Conservation (phyloP, 305 asterid species). For the Rubia tinctorum region DNA sequence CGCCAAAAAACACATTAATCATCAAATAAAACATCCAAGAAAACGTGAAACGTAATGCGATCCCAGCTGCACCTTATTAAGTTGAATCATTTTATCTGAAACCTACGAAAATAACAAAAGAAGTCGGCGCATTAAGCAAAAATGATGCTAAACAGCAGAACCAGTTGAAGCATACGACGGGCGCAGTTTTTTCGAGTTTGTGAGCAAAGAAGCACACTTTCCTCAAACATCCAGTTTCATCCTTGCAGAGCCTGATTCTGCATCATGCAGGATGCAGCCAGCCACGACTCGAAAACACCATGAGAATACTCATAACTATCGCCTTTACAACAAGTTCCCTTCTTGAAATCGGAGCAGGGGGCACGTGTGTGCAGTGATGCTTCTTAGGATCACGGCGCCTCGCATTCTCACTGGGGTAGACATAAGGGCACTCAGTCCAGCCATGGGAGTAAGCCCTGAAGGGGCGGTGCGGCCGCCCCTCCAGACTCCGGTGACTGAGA, state of each 20-base stretch:
- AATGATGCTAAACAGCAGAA: constrained; percentile 21
- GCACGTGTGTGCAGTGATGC: constrained; percentile 33
- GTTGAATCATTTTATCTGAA: no score
- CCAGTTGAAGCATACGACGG: constrained; percentile 37
- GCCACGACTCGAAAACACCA: constrained; percentile 42
- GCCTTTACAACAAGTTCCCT: constrained; percentile 33
- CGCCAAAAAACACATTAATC: no score
- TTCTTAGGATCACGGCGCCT: constrained; percentile 40
- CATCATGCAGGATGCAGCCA: constrained; percentile 39
- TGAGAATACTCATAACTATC: constrained; percentile 41
- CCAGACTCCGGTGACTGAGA: not conserved
- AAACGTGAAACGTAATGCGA: no score
- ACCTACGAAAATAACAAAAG: no score
- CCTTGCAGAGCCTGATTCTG: constrained; percentile 43
- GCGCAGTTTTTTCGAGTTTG: constrained; percentile 31
- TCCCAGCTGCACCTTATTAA: no score
- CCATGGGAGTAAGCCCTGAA: constrained; percentile 27
- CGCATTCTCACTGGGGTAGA: constrained; percentile 44
- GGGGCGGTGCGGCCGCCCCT: no score
- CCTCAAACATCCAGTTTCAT: constrained; percentile 35
- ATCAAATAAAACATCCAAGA: no score
- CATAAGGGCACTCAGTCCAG: constrained; percentile 44
- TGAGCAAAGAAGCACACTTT: constrained; percentile 43
- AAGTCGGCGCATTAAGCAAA: no score
- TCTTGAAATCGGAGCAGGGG: constrained; percentile 42